Base-by-base conservation (phyloP, 2,329 filamentous ascomycete species). In the Diaporthe longicolla region DNA sequence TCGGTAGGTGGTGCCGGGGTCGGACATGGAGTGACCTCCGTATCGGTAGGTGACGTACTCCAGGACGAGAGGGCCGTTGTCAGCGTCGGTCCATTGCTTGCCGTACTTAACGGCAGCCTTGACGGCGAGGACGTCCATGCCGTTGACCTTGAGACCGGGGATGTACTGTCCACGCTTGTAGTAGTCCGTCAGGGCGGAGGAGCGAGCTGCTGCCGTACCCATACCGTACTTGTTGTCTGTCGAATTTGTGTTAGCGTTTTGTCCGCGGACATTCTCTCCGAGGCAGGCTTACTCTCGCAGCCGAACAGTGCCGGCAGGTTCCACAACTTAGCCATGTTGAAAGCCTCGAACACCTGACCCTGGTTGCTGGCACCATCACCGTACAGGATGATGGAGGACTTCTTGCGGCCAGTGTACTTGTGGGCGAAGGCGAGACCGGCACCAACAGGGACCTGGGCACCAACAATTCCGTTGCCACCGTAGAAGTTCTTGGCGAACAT, bases 121-220 rank as follows among this genome's bases (percentile, higher is more conserved):
- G 85, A 98, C 96, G 77, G 97, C 96, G 77, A 99, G 93, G 80
- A 98, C 95, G 84, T 99, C 97, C 97, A 99, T 99, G 82, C 95
- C 97, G 88, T 99, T 99, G 85, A 99, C 95, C 91, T 99, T 99
- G 81, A 99, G 92, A 88, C 97, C 97, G 74, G 97, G 96, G 79
- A 99, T 99, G 90, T 98, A 99, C 88, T 99, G 97, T 79, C 97
- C 97, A 87, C 97, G 96, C 93, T 98, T 98, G 92, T 99, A 98
- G 93, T 99, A 99, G 86, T 99, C 97, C 85, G 97, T 98, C 83
- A 98, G 88, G 80, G 97, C 97, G 75, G 97, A 96, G 76, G 97
- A 95, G 81, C 97, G 95, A 86, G 93, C 93, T 79, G 97, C 96
- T 76, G 97, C 94, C 77, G 97, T 99, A 87, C 97, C 97, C 97